Conservation (phyloP, 768 basidiomycete genomes). For the Pulveroboletus sp. region DNA sequence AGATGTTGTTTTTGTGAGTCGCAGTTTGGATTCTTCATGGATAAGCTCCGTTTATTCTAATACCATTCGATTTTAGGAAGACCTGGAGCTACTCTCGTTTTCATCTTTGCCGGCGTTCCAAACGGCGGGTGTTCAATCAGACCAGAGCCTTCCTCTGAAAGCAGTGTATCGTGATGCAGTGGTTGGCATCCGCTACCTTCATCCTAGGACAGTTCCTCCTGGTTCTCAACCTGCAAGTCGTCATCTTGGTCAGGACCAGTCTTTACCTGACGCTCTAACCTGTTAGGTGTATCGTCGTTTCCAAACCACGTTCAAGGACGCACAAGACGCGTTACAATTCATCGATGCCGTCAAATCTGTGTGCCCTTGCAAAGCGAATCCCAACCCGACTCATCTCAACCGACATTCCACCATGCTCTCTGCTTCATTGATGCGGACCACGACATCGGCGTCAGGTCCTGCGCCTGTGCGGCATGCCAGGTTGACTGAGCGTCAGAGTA, state of each 20-base stretch:
- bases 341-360: constrained; percentile 61
- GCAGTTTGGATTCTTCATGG: background rate
- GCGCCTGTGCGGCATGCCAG: background rate
- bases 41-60: background rate
- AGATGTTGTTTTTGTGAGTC: constrained; percentile 68
- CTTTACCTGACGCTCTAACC: constrained; percentile 7
- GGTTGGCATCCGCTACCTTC: constrained; percentile 74
- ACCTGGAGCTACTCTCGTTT: constrained; percentile 70
- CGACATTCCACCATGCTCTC: constrained; percentile 17
- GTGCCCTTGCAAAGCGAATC: constrained; percentile 73
- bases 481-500: constrained; percentile 7
- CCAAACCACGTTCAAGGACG: constrained; percentile 65
- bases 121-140: constrained; percentile 29
- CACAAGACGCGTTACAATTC: constrained; percentile 50
- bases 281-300: constrained; percentile 70
- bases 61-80: constrained; percentile 50
- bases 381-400: constrained; percentile 25
- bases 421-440: constrained; percentile 14
- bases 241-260: background rate
- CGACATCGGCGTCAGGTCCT: constrained; percentile 7
- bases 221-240: constrained; percentile 32
- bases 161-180: constrained; percentile 73
- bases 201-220: constrained; percentile 38
- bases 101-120: constrained; percentile 42
- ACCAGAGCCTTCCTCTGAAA: constrained; percentile 69